Percentiles rank a stretch among this genome's conserved stretches.
These are phyloP conservation scores for Colletotrichum godetiae DNA, from an alignment of 2,329 filamentous ascomycete species.

Conservation along the genomic window DNA sequence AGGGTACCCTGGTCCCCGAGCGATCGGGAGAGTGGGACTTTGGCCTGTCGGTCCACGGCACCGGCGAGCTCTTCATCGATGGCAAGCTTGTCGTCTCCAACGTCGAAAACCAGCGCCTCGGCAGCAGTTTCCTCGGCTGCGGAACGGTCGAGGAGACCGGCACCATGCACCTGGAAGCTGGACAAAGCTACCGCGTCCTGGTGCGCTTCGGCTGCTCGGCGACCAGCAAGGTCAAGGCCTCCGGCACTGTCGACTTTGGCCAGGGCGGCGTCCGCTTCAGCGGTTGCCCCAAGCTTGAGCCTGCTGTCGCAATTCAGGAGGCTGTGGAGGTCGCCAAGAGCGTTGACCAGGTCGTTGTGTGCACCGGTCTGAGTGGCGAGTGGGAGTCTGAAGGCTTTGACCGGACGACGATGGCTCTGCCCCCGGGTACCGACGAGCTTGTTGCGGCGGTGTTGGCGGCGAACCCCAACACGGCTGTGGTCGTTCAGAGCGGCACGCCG, in stretches of 20 bases:
- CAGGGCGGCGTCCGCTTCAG: slow-evolving; percentile 43
- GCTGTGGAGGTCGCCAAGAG: slow-evolving; percentile 56
- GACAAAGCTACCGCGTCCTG: slow-evolving; percentile 44
- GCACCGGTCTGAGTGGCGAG: slow-evolving; percentile 66
- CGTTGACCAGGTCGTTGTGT: slow-evolving; percentile 67
- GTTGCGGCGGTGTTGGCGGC: slow-evolving; percentile 64
- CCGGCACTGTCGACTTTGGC: slow-evolving; percentile 44
- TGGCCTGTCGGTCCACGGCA: slow-evolving; percentile 49
- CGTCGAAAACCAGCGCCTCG: slow-evolving; percentile 45
- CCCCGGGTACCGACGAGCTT: slow-evolving; percentile 67
- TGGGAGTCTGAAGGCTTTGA: slow-evolving; percentile 67
- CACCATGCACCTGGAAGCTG: slow-evolving; percentile 40
- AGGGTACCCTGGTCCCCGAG: slow-evolving; percentile 39
- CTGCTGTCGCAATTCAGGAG: slow-evolving; percentile 35
- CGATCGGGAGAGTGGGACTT: slow-evolving; percentile 43
- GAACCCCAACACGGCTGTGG: slow-evolving; percentile 68
- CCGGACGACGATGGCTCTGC: slow-evolving; percentile 76
- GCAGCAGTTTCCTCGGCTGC: slow-evolving; percentile 50
- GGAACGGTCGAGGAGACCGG: slow-evolving; percentile 47
- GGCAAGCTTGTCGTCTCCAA: slow-evolving; percentile 46
- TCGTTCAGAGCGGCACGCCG: slow-evolving; percentile 71
- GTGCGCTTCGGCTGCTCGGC: slow-evolving; percentile 43
- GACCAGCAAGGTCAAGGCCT: slow-evolving; percentile 41
- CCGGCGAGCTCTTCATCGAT: slow-evolving; percentile 47
- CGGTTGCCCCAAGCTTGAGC: slow-evolving; percentile 38